Evolutionary conservation across 352 stramenopile species (phyloP), one percentile per base, ranked within the genome.

Genomic region (Phytophthora ohioensis): DNA sequence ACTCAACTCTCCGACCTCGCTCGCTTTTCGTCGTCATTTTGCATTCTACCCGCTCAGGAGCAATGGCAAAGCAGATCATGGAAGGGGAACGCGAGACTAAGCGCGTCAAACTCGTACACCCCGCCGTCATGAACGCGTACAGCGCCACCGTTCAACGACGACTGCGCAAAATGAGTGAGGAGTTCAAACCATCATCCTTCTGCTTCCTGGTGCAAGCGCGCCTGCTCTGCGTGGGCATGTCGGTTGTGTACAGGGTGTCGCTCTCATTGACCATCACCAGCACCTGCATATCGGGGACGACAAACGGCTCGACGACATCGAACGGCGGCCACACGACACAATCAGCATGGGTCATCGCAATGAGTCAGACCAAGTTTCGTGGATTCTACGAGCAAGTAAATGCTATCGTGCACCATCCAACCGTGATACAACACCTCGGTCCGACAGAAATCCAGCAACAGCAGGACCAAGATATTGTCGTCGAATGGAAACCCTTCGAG

Each of bases 81-180:
- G 57, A 75, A 56, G 51, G 36, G 17, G 51, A 56, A 63, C 55
- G 57, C 51, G 65, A 64, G 57, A 72, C 54, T 27, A 78, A 76
- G 54, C 73, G 61, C 64, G 57, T 81, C 15, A 75, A 81, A 56
- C 57, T 78, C 3, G 49, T 77, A 17, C 60, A 81, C 63, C 39
- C 46, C 10, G 15, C 55, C 10, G 10, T 1, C 6, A 67, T 67
- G 35, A 60, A 72, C 43, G 3, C 53, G 17, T 45, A 54, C 42
- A 73, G 59, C 43, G 34, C 32, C 13, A 35, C 80, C 39, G 71
- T 80, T 21, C 76, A 86, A 56, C 79, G 82, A 10, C 76, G 82
- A 31, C 68, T 91, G 53, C 82, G 80, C 52, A 88, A 88, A 58
- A 87, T 91, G 75, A 85, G 75, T n/a, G 69, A 85, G 30, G 75